Evolutionary conservation across 345 rosid species (phyloP).

Genomic region (Abelmoschus esculentus): DNA sequence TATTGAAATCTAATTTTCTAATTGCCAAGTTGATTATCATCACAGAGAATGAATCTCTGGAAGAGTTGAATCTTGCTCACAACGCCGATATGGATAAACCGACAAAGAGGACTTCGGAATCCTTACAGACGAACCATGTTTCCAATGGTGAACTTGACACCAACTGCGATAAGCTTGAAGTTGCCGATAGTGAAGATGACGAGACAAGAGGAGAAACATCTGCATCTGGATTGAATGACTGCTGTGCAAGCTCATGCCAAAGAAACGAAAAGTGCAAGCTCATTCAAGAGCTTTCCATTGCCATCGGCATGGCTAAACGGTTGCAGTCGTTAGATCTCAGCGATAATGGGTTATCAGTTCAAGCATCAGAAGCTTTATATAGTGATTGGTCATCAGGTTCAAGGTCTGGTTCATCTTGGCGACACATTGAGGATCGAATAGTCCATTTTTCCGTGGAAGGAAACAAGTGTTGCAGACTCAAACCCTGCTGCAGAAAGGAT

Average conservation of each 20-base stretch:
- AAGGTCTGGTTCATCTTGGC: slow-evolving; percentile 35
- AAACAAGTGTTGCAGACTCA: slow-evolving; percentile 47
- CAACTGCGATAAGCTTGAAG: slow-evolving; percentile 46
- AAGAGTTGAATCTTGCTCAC: slow-evolving; percentile 70
- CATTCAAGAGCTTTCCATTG: slow-evolving; percentile 45
- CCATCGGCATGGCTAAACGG: slow-evolving; percentile 52
- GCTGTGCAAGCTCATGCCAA: slow-evolving; percentile 43
- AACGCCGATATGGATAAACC: slow-evolving; percentile 32
- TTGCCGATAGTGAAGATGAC: slow-evolving; percentile 87
- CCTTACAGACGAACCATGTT: slow-evolving; percentile 14
- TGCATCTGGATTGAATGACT: slow-evolving; percentile 32
- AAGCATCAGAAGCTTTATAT: slow-evolving; percentile 41
- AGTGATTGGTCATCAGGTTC: slow-evolving; percentile 56
- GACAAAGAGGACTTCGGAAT: slow-evolving; percentile 19
- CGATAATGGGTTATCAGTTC: slow-evolving; percentile 52
- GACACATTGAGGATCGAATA: slow-evolving; percentile 47
- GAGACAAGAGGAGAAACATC: slow-evolving; percentile 22
- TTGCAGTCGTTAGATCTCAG: slow-evolving; percentile 63
- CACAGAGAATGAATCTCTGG: slow-evolving; percentile 56
- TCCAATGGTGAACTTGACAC: slow-evolving; percentile 24
- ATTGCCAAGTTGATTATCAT: slow-evolving; percentile 5
- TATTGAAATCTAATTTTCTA: background rate
- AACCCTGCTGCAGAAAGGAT: slow-evolving; percentile 72
- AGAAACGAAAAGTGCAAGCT: slow-evolving; percentile 31
- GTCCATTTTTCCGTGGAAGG: slow-evolving; percentile 53